These are phyloP conservation scores for Pythium insidiosum DNA, from an alignment of 352 stramenopile species.

Conservation along the genomic window DNA sequence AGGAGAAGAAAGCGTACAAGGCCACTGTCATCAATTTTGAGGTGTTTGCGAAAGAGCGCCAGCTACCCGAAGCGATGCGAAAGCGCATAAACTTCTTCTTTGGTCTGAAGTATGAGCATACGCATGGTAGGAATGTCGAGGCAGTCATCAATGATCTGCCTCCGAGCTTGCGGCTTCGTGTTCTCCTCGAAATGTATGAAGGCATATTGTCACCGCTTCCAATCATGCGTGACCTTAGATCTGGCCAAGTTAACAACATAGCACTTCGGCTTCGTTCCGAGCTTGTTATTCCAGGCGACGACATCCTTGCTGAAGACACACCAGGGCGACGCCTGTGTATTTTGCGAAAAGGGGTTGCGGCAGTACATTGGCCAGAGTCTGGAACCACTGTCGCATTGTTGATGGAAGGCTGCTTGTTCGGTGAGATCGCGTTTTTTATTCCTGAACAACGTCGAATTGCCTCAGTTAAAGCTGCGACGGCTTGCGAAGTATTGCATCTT, in stretches of 20 bases:
- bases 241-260: constrained; percentile 57
- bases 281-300: constrained; percentile 62
- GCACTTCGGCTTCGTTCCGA: constrained; percentile 50
- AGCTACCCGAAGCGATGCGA: constrained; percentile 32
- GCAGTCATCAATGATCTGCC: constrained; percentile 52
- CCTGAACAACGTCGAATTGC: constrained; percentile 41
- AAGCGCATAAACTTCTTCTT: constrained; percentile 57
- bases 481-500: constrained; percentile 57
- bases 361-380: constrained; percentile 43
- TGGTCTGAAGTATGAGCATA: constrained; percentile 42
- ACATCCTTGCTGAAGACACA: constrained; percentile 52
- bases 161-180: constrained; percentile 53
- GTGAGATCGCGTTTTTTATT: constrained; percentile 65
- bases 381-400: constrained; percentile 47
- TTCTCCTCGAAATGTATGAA: constrained; percentile 72
- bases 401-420: constrained; percentile 55
- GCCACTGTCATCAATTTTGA: constrained; percentile 62
- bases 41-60: constrained; percentile 55
- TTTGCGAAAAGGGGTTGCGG: constrained; percentile 41
- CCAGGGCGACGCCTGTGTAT: constrained; percentile 50
- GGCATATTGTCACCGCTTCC: constrained; percentile 30
- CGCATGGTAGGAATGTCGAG: constrained; percentile 36
- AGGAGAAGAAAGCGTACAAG: constrained; percentile 67
- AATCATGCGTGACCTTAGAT: constrained; percentile 48
- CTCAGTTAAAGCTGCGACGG: constrained; percentile 45